Evolutionary conservation across 306 rosid species (phyloP).

Genomic region (Elaeagnus macrophylla): DNA sequence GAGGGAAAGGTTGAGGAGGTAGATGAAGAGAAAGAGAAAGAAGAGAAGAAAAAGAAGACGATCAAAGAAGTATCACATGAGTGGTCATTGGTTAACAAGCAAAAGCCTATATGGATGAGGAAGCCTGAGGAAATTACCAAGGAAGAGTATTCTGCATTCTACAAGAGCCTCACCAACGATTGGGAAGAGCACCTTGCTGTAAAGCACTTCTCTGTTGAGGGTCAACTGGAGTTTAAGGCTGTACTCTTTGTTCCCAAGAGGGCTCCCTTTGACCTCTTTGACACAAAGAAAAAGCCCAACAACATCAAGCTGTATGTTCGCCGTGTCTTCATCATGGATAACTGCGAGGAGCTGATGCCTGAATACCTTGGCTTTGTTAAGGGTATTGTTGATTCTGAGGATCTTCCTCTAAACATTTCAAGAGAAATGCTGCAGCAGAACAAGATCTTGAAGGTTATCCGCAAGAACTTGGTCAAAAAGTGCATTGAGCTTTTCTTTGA

Average conservation of each 20-base stretch:
- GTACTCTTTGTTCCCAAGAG: slow-evolving; percentile 85
- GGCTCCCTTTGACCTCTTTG: slow-evolving; percentile 90
- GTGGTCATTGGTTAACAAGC: slow-evolving; percentile 92
- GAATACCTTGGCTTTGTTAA: slow-evolving; percentile 76
- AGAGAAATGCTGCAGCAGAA: slow-evolving; percentile 88
- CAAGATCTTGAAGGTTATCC: slow-evolving; percentile 81
- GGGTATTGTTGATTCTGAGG: slow-evolving; percentile 97
- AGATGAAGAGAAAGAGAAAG: slow-evolving; percentile 81
- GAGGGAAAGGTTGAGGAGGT: slow-evolving; percentile 87
- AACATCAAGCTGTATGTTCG: slow-evolving; percentile 84
- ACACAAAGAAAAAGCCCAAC: slow-evolving; percentile 90
- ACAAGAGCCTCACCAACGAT: slow-evolving; percentile 86
- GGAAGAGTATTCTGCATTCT: slow-evolving; percentile 88
- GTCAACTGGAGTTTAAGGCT: slow-evolving; percentile 92
- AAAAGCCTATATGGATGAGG: slow-evolving; percentile 97
- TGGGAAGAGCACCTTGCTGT: slow-evolving; percentile 94
- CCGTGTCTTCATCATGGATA: slow-evolving; percentile 94
- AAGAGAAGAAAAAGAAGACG: slow-evolving; percentile 79
- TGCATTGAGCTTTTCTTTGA: slow-evolving; percentile 81
- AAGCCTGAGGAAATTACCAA: slow-evolving; percentile 83
- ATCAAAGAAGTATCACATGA: slow-evolving; percentile 85
- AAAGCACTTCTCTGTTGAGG: slow-evolving; percentile 94
- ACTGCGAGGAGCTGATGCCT: slow-evolving; percentile 91
- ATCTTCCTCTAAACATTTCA: slow-evolving; percentile 84
- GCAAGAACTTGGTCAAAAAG: slow-evolving; percentile 86